phyloP scores from a whole-genome alignment of 2,329 filamentous ascomycete species.

The Sordariomycetes sp. region DNA sequence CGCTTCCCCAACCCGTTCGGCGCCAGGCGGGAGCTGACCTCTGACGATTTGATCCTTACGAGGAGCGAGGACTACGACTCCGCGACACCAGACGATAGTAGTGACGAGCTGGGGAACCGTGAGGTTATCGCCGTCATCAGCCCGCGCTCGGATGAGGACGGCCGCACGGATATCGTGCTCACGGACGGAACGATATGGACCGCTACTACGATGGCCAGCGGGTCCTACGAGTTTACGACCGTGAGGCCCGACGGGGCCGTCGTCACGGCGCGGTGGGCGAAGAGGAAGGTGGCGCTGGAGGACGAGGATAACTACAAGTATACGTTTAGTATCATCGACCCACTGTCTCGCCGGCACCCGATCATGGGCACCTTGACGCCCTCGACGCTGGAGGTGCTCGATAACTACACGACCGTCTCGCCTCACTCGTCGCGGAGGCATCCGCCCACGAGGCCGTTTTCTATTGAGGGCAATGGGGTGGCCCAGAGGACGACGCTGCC shows the following conservation, averaged over 20 bases:
- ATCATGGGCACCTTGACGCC: conserved; percentile 60
- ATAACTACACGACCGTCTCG: conserved; percentile 19
- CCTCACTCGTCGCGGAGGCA: not conserved
- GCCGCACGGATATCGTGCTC: conserved; percentile 55
- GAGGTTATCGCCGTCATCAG: conserved; percentile 60
- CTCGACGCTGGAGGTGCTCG: conserved; percentile 55
- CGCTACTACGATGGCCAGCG: conserved; percentile 37
- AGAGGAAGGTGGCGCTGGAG: conserved; percentile 27
- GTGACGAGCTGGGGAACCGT: conserved; percentile 33
- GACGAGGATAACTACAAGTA: conserved; percentile 35
- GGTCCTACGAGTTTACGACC: conserved; percentile 58
- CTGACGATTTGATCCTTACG: conserved; percentile 61
- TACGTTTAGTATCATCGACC: conserved; percentile 68
- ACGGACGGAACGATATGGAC: conserved; percentile 51
- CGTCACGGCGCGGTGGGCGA: conserved; percentile 61
- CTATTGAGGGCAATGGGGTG: not conserved
- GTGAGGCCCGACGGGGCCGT: conserved; percentile 32
- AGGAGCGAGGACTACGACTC: conserved; percentile 55
- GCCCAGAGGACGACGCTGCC: conserved; percentile 8
- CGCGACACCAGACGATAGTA: conserved; percentile 27
- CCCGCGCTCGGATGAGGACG: conserved; percentile 38
- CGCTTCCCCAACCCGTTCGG: conserved; percentile 54
- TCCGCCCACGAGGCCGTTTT: conserved; percentile 3
- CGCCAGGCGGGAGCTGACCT: conserved; percentile 51
- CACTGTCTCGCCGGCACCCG: conserved; percentile 58